A percentile compares a stretch with the other conserved stretches of the same genome.
phyloP scores from a whole-genome alignment of 2,329 filamentous ascomycete species.

The Sporothrix curviconia region DNA sequence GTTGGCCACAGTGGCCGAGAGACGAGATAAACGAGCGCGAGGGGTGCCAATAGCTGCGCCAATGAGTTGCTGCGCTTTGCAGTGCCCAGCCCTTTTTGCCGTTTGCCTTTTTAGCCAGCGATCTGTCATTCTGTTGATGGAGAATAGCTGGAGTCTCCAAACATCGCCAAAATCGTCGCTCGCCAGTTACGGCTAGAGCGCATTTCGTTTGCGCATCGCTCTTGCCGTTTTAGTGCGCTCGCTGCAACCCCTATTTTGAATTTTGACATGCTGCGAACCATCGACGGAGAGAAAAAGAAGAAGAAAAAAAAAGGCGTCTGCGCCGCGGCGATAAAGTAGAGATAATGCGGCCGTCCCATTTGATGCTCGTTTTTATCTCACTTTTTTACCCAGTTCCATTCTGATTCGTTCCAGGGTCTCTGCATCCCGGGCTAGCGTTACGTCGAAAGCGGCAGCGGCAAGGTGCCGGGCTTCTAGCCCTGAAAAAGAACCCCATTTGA shows the following conservation, averaged over 20 bases:
- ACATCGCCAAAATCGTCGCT: too few relatives aligned
- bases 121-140: background rate
- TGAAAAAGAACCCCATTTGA: background rate
- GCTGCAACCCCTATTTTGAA: background rate
- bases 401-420: background rate
- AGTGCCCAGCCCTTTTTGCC: background rate
- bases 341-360: too few relatives aligned
- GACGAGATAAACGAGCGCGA: background rate
- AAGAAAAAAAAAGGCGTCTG: too few relatives aligned
- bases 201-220: background rate
- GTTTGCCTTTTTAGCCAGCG: background rate
- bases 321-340: too few relatives aligned
- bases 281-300: background rate
- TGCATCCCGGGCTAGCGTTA: background rate
- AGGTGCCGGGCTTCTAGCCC: slow-evolving; percentile 7
- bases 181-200: background rate
- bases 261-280: background rate
- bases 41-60: too few relatives aligned
- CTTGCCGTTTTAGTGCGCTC: background rate
- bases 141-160: too few relatives aligned
- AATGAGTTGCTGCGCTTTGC: too few relatives aligned
- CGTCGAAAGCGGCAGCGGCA: slow-evolving; percentile 5
- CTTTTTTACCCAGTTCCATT: background rate
- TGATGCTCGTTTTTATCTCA: background rate
- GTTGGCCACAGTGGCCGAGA: background rate